These are phyloP conservation scores for Talaromyces sp. DNA, from an alignment of 2,329 filamentous ascomycete genomes.

Conservation along the genomic window DNA sequence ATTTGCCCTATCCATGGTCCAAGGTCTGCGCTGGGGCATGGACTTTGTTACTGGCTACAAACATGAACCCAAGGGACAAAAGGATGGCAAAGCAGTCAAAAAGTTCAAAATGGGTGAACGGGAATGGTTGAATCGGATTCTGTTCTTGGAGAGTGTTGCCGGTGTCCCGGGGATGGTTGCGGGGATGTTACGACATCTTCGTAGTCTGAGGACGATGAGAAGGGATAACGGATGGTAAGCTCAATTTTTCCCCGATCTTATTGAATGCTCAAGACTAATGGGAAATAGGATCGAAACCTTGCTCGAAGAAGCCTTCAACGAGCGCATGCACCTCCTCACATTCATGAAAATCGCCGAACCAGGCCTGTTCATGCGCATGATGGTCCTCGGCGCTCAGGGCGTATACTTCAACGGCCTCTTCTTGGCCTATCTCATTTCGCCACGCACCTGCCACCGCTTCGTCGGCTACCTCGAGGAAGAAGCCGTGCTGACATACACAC, in stretches of 20 bases:
- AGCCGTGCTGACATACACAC: conserved; percentile 91
- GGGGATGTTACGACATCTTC: conserved; percentile 87
- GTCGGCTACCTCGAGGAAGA: conserved; percentile 97
- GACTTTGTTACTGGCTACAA: conserved; percentile 79
- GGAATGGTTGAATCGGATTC: conserved; percentile 85
- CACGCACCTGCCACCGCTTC: conserved; percentile 87
- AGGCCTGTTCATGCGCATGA: conserved; percentile 83
- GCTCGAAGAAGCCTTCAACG: conserved; percentile 86
- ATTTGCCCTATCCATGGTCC: conserved; percentile 73
- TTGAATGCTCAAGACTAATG: background rate
- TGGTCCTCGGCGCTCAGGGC: conserved; percentile 89
- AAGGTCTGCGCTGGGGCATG: conserved; percentile 73
- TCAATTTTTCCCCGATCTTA: background rate
- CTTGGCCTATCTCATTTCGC: conserved; percentile 80
- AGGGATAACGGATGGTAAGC: conserved; percentile 81
- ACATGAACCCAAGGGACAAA: conserved; percentile 56
- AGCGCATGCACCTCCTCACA: conserved; percentile 87
- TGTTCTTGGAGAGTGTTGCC: conserved; percentile 93
- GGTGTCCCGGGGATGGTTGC: conserved; percentile 97
- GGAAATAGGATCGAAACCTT: conserved; percentile 83
- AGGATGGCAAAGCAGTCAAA: conserved; percentile 48
- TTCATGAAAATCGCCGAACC: conserved; percentile 90
- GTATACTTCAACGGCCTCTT: conserved; percentile 97
- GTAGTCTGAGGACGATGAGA: conserved; percentile 79
- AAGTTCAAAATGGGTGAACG: conserved; percentile 72